Conservation (phyloP, 768 basidiomycete genomes). For the Hericium erinaceus region DNA sequence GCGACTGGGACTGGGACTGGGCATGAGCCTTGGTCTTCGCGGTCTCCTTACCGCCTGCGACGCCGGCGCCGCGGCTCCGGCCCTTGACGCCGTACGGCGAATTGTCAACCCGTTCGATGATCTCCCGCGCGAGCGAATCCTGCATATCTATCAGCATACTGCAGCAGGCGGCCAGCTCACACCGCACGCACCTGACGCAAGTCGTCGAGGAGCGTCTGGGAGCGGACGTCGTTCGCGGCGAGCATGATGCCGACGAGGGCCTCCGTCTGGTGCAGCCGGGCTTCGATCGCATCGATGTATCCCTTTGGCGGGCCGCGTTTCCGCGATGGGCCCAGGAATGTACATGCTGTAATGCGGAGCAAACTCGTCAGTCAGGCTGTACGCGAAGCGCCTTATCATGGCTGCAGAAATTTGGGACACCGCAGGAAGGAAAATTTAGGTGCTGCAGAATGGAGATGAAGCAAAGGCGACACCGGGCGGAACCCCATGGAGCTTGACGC, state of each 20-base stretch:
- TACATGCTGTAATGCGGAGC: conserved; percentile 42
- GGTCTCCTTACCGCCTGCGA: neutral
- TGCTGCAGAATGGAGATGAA: too few relatives aligned
- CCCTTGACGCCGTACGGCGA: conserved; percentile 73
- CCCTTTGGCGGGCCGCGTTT: conserved; percentile 88
- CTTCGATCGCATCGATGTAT: conserved; percentile 92
- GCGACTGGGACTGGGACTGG: conserved; percentile 26
- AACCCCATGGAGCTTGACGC: too few relatives aligned
- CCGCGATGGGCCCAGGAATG: conserved; percentile 69
- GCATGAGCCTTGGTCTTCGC: conserved; percentile 6
- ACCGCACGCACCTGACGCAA: conserved; percentile 22
- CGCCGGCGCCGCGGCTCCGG: conserved; percentile 34
- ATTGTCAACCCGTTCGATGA: conserved; percentile 72
- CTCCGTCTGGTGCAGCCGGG: conserved; percentile 84
- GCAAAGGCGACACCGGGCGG: too few relatives aligned
- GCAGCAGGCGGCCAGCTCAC: conserved; percentile 21
- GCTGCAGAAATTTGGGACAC: conserved; percentile 3
- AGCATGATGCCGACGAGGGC: conserved; percentile 80
- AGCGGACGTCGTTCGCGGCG: conserved; percentile 31
- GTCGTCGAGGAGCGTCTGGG: conserved; percentile 30
- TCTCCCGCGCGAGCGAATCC: conserved; percentile 75
- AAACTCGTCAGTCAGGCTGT: neutral
- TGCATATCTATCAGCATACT: conserved; percentile 17
- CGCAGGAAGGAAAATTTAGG: neutral
- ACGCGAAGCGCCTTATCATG: conserved; percentile 7